A percentile compares a stretch with the other conserved stretches of the same genome.
phyloP scores from a whole-genome alignment of 75 land plant genomes.

The Adiantum capillusveneris region DNA sequence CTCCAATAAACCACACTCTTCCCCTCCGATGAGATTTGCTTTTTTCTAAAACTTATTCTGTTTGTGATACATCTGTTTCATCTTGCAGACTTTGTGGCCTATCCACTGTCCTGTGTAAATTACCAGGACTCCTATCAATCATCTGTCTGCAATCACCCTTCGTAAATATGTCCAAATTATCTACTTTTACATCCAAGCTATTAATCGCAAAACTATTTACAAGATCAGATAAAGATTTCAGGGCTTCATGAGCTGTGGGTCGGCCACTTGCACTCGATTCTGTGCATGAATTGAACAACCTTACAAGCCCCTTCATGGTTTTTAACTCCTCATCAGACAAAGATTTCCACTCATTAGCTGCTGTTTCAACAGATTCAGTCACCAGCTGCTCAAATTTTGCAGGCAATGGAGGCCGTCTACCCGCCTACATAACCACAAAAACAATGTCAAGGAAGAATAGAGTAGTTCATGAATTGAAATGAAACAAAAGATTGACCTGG shows the following conservation, averaged over 20 bases:
- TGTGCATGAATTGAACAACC: conserved; percentile 60
- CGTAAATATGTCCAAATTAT: too few species aligned
- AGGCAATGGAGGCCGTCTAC: conserved; percentile 1
- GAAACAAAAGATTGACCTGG: conserved; percentile 35
- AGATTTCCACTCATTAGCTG: not conserved
- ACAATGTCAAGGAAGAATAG: not conserved
- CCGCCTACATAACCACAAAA: not conserved
- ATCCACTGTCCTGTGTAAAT: not conserved
- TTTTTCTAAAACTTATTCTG: too few species aligned
- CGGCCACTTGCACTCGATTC: conserved; percentile 51
- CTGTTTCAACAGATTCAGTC: conserved; percentile 11
- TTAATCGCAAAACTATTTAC: conserved; percentile 6
- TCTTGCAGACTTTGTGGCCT: not conserved
- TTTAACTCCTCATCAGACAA: conserved; percentile 23
- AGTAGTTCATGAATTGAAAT: too few species aligned
- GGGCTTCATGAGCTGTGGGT: conserved; percentile 60
- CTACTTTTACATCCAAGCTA: too few species aligned
- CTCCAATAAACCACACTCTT: too few species aligned
- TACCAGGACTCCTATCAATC: too few species aligned
- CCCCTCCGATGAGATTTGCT: too few species aligned
- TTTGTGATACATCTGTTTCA: too few species aligned
- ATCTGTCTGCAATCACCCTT: too few species aligned
- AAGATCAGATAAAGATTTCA: conserved; percentile 38
- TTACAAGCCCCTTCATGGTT: conserved; percentile 38
- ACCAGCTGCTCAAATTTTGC: not conserved